Percentiles rank a stretch among this genome's conserved stretches.
Conservation (phyloP, 2,329 filamentous ascomycete species). For the Hypoxylon rubiginosum region DNA sequence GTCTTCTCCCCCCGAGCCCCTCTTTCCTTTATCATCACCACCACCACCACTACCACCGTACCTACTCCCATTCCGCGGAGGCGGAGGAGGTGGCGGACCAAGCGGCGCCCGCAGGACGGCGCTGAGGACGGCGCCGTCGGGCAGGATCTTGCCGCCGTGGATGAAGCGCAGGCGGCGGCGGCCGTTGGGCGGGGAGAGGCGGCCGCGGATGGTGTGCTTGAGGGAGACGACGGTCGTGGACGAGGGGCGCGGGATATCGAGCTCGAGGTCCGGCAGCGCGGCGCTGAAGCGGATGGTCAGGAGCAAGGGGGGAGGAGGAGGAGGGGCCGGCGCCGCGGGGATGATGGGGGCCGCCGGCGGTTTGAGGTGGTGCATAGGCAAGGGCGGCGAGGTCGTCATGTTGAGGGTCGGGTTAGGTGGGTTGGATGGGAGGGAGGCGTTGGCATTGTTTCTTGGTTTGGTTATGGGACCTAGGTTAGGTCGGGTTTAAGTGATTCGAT, state of each 20-base stretch:
- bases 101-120: slow-evolving; percentile 74
- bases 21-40: slow-evolving; percentile 34
- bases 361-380: slow-evolving; percentile 24
- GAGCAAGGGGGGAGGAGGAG: slow-evolving; percentile 66
- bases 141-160: slow-evolving; percentile 86
- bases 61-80: slow-evolving; percentile 21
- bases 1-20: background rate
- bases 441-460: background rate
- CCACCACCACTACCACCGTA: slow-evolving; percentile 24
- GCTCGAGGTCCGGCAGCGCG: slow-evolving; percentile 83
- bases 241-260: slow-evolving; percentile 78
- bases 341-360: slow-evolving; percentile 23
- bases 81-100: slow-evolving; percentile 62
- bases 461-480: background rate
- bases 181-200: slow-evolving; percentile 73
- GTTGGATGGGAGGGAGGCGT: background rate
- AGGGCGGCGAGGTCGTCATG: slow-evolving; percentile 37
- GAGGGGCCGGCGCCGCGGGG: background rate
- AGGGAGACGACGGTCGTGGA: slow-evolving; percentile 81
- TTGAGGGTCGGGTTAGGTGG: slow-evolving; percentile 11
- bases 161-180: slow-evolving; percentile 87
- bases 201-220: slow-evolving; percentile 83
- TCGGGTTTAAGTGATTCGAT: slow-evolving; percentile 4
- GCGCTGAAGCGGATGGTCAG: slow-evolving; percentile 93
- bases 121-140: slow-evolving; percentile 77